Evolutionary conservation across 345 rosid genomes (phyloP).

Genomic region (Physaria fendleri): DNA sequence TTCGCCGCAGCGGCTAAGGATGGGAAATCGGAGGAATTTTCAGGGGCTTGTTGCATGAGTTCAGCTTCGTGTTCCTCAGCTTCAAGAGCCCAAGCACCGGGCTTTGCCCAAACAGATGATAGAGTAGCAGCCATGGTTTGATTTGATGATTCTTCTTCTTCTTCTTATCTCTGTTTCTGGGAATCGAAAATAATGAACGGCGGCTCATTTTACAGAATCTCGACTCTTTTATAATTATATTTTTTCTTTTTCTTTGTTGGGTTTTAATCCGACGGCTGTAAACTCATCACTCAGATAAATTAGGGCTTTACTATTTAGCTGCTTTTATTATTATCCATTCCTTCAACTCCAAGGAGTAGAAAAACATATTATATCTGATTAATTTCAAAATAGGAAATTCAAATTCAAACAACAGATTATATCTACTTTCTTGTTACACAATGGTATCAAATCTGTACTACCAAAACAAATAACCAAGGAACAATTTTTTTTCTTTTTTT

Average conservation of each 20-base stretch:
- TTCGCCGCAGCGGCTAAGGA: conserved; percentile 57
- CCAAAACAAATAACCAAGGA: too few relatives aligned
- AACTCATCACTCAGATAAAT: background rate
- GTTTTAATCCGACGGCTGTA: conserved; percentile 44
- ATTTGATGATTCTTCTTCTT: background rate
- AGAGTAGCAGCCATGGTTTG: conserved; percentile 67
- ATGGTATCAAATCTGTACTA: background rate
- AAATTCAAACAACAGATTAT: too few relatives aligned
- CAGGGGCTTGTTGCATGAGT: conserved; percentile 33
- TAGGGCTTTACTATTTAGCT: background rate
- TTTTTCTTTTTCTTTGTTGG: background rate
- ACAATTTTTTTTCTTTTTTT: too few relatives aligned
- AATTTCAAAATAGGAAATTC: too few relatives aligned
- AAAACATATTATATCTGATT: too few relatives aligned
- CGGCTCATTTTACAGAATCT: background rate
- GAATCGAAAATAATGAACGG: background rate
- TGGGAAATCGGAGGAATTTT: conserved; percentile 46
- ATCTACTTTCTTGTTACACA: too few relatives aligned
- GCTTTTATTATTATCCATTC: background rate
- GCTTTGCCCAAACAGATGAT: conserved; percentile 89
- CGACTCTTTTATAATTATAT: conserved; percentile 13
- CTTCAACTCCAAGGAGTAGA: background rate
- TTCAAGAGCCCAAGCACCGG: conserved; percentile 94
- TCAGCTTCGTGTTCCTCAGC: conserved; percentile 79
- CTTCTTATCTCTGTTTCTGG: background rate